Evolutionary conservation across 2,329 filamentous ascomycete genomes (phyloP), one percentile per base, ranked within the genome.

Genomic region (Colletotrichum sp.): DNA sequence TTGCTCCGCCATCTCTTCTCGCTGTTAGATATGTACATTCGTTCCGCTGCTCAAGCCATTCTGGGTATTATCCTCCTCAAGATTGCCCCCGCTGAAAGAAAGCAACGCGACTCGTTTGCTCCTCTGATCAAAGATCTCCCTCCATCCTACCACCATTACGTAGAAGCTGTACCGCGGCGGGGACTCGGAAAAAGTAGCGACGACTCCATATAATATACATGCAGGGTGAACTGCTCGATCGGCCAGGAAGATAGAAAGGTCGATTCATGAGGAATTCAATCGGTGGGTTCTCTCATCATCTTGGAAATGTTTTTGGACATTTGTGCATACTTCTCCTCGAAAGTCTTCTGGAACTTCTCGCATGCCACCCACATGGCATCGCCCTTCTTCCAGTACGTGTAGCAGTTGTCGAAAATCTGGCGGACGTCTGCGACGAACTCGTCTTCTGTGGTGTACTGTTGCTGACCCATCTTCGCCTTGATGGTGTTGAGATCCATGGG

Each of bases 401-500:
- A 92, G 82, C 91, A 93, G 81, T 93, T 93, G 30, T 87, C 83
- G 74, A 93, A 93, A 44, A 93, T 93, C 79, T 91, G 90, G 8
- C 90, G 88, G 80, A 93, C 87, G 81, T 93, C 91, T 5, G 82
- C 82, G 48, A 88, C 81, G 78, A 93, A 93, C 68, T 91, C 89
- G 5, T 88, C 85, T 9, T 90, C 87, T 66, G 83, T 85, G 5
- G 73, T 79, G 80, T 93, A 93, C 78, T 89, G 87, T 25, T 82
- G 82, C 16, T 82, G 80, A 71, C 92, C 89, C 88, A 93, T 91
- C 82, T 92, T 93, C 63, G 77, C 82, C 82, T 92, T 92, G 83
- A 93, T 89, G 3, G 90, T 92, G 60, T 83, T 85, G 4, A 93
- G 87, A 78, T 92, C 91, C 91, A 93, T 93, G 0, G 91, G 91